Base-by-base conservation (phyloP, 805 yeast species). In the Candida pseudoglaebosa region DNA sequence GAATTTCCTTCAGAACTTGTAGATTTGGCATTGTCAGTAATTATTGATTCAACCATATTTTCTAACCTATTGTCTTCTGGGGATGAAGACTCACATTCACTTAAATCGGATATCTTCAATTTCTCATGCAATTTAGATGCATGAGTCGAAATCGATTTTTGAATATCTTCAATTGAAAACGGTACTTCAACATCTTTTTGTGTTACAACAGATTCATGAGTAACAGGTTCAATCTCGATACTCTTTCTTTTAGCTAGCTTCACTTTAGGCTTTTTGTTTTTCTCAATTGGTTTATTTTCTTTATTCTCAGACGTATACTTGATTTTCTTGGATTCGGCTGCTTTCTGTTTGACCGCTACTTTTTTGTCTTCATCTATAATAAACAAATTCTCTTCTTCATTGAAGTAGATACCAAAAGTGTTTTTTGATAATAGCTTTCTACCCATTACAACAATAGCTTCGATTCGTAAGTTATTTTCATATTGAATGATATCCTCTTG, bases 101-200 rank as follows among this genome's bases (percentile, higher is more conserved):
- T 39, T 9, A 28, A 34, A 12, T 40, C 42, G 31, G 32, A 24
- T 30, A 37, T 36, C 36, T 36, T 39, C 28, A 37, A 17, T 18
- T 42, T 38, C 14, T 45, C 39, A 13, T 54, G 50, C 22, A 62
- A 42, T 28, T 56, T 49, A 14, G 56, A 54, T 2, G 69, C 56
- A 39, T 67, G 72, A 26, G 49, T 58, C 6, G 56, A 43, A 21
- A 67, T 67, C 35, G 57, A 52, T 26, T 56, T 56, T 46, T 65
- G 67, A 32, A 67, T 66, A 24, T 65, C 71, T 26, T 58, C 63
- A n/a, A 65, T 48, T 0, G 69, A 54, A 5, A 48, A 39, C 4
- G 63, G 61, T 3, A 50, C 47, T 14, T 37, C 36, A 9, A 34
- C 40, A 16, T 39, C 36, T 15, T 29, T 24, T 4, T 16, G 28